Conservation (phyloP, 2,329 filamentous ascomycete genomes). For the Fusarium sp. region DNA sequence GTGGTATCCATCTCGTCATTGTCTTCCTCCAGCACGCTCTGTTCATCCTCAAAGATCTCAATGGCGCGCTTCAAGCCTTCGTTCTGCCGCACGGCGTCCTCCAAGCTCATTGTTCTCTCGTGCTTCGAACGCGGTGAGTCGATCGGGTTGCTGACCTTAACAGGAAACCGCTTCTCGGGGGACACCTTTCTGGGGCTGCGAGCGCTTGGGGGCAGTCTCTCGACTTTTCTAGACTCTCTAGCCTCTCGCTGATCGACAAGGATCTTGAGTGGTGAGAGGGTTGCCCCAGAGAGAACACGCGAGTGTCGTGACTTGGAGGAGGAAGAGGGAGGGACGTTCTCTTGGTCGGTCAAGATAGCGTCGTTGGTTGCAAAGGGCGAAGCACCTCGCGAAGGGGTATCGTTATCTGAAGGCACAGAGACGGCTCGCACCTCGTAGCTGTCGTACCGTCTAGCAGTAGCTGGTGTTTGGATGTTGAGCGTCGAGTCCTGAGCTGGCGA, state of each 20-base stretch:
- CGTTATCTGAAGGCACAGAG: constrained; percentile 26
- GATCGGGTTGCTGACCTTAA: constrained; percentile 62
- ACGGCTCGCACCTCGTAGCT: constrained; percentile 39
- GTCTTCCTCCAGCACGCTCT: constrained; percentile 45
- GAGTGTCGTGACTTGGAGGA: constrained; percentile 60
- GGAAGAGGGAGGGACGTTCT: constrained; percentile 58
- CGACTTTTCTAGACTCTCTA: constrained; percentile 34
- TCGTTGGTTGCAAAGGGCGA: constrained; percentile 50
- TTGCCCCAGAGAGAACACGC: constrained; percentile 67
- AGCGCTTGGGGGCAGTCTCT: constrained; percentile 46
- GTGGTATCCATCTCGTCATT: constrained; percentile 43
- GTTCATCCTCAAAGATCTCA: constrained; percentile 71
- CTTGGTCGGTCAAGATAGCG: constrained; percentile 51
- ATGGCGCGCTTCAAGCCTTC: constrained; percentile 69
- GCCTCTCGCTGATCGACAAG: constrained; percentile 53
- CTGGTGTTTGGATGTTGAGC: constrained; percentile 44
- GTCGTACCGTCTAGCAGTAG: constrained; percentile 36
- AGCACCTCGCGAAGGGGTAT: constrained; percentile 34
- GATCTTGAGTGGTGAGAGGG: constrained; percentile 70
- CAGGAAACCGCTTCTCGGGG: constrained; percentile 71
- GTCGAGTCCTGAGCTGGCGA: constrained; percentile 40
- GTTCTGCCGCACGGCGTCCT: constrained; percentile 67
- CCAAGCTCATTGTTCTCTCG: constrained; percentile 60
- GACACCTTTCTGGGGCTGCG: constrained; percentile 61
- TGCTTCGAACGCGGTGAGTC: constrained; percentile 38